These are phyloP conservation scores for Pyrus bretschneideri DNA, from an alignment of 306 rosid species.

Conservation along the genomic window DNA sequence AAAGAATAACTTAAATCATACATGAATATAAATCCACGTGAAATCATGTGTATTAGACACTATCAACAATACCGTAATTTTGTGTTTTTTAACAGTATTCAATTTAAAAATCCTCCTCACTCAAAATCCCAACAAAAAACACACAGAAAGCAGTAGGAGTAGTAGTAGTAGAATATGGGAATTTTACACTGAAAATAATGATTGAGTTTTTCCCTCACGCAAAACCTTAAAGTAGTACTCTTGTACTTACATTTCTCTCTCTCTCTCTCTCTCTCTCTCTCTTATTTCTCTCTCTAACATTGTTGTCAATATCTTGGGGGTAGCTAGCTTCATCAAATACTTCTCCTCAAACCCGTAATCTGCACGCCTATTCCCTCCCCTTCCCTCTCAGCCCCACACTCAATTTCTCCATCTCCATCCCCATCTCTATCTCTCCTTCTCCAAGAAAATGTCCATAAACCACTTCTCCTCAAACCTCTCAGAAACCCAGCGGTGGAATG, in stretches of 20 bases:
- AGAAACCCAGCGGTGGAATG: constrained; percentile 42
- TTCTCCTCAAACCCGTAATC: constrained; percentile 47
- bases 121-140: not conserved
- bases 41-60: no score
- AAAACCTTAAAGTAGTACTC: constrained; percentile 46
- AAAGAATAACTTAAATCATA: no score
- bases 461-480: constrained; percentile 44
- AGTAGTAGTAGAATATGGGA: not conserved
- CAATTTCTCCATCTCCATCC: not conserved
- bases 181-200: constrained; percentile 35
- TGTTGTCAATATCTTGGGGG: constrained; percentile 37
- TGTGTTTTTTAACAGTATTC: not conserved
- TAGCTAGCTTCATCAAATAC: constrained; percentile 40
- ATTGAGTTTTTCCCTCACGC: constrained; percentile 35
- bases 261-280: not conserved
- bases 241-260: constrained; percentile 17
- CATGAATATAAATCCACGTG: no score
- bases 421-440: not conserved
- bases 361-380: constrained; percentile 28
- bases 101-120: not conserved
- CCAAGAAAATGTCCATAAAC: constrained; percentile 37
- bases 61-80: no score
- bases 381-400: not conserved
- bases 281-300: constrained; percentile 23
- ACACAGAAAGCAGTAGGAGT: not conserved